Conservation (phyloP, 2,329 filamentous ascomycete genomes). For the Sporothrix pseudoabietina region DNA sequence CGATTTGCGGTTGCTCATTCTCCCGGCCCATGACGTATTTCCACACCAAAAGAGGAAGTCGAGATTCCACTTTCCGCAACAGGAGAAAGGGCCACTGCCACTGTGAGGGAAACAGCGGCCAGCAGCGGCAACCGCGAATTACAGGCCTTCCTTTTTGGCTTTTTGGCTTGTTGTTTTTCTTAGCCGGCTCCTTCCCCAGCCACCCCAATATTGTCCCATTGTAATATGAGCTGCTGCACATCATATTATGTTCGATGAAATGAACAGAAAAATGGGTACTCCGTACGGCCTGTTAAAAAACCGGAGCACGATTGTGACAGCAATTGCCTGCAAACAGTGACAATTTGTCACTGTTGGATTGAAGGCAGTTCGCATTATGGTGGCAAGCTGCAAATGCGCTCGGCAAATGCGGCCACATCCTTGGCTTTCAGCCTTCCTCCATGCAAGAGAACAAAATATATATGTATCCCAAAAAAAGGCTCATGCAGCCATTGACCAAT, state of each 20-base stretch:
- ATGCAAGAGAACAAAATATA: neutral
- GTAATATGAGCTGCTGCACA: constrained; percentile 20
- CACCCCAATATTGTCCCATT: neutral
- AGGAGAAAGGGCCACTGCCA: constrained; percentile 1
- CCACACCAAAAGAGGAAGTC: constrained; percentile 18
- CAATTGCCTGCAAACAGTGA: neutral
- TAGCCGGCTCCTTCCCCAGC: constrained; percentile 12
- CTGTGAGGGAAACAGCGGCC: neutral
- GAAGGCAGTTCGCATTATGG: neutral
- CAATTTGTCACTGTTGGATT: neutral
- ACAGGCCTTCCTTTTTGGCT: neutral
- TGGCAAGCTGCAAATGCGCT: neutral
- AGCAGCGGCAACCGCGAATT: neutral
- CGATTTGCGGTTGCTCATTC: constrained; percentile 5
- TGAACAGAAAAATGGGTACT: constrained; percentile 13
- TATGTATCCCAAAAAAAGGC: neutral
- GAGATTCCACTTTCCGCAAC: constrained; percentile 19
- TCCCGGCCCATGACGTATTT: constrained; percentile 26
- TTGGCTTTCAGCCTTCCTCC: neutral
- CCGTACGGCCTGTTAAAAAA: constrained; percentile 1
- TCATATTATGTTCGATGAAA: constrained; percentile 10
- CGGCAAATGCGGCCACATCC: neutral
- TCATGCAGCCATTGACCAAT: constrained; percentile 18
- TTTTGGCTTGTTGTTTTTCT: neutral
- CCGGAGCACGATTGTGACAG: neutral